Evolutionary conservation across 768 basidiomycete genomes (phyloP).

Genomic region (Lactifluus subvellereus): DNA sequence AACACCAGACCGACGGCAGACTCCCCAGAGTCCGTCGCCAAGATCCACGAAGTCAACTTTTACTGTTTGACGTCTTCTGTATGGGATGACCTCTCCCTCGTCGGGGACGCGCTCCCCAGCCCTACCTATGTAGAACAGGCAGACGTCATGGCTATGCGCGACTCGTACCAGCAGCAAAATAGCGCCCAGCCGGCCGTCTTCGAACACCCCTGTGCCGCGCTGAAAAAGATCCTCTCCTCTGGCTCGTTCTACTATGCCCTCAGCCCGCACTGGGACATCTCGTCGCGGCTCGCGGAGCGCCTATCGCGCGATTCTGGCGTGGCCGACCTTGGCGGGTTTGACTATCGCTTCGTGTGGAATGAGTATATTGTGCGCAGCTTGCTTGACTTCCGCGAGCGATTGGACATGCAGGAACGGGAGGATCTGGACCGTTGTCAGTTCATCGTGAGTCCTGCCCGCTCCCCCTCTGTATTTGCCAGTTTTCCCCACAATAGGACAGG

Average conservation of each 20-base stretch:
- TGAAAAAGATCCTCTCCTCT: slow-evolving; percentile 86
- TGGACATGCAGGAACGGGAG: slow-evolving; percentile 61
- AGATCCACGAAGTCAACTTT: slow-evolving; percentile 86
- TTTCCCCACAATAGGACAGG: slow-evolving; percentile 36
- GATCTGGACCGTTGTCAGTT: slow-evolving; percentile 83
- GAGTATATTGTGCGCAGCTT: slow-evolving; percentile 82
- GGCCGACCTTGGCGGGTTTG: slow-evolving; percentile 55
- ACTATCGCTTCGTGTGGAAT: slow-evolving; percentile 93
- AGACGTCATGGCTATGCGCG: slow-evolving; percentile 38
- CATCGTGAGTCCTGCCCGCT: slow-evolving; percentile 47
- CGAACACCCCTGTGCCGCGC: slow-evolving; percentile 86
- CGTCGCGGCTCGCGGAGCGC: slow-evolving; percentile 70
- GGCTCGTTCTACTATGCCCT: slow-evolving; percentile 92
- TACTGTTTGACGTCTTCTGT: slow-evolving; percentile 76
- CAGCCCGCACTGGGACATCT: slow-evolving; percentile 83
- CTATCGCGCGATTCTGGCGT: slow-evolving; percentile 45
- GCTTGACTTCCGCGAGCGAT: slow-evolving; percentile 77
- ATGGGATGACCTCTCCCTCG: slow-evolving; percentile 71
- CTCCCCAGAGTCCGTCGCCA: slow-evolving; percentile 62
- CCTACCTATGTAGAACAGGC: slow-evolving; percentile 49
- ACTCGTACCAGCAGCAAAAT: slow-evolving; percentile 41
- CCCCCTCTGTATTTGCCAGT: slow-evolving; percentile 10
- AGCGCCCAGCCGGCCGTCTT: slow-evolving; percentile 43
- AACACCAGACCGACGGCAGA: slow-evolving; percentile 56
- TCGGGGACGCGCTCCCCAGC: slow-evolving; percentile 48